Evolutionary conservation across 139 green algal species (phyloP), one percentile per base, ranked within the genome.

Genomic region (Tetradesmus obliquus): DNA sequence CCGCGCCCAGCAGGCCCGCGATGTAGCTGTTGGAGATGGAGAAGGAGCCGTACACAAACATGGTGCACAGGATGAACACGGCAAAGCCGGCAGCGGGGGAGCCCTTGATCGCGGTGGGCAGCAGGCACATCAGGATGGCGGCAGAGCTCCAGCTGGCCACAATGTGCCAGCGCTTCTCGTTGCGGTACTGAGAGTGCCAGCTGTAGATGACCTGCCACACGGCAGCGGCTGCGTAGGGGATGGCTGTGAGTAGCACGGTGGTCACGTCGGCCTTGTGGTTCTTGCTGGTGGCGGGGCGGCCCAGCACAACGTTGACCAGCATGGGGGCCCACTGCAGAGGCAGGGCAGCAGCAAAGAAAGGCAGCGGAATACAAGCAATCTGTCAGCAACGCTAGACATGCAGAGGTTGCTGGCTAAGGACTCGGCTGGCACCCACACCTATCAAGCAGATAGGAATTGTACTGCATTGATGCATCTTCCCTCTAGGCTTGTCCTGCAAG

Each of bases 21-120:
- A 91, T 87, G 76, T 86, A 87, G 3, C 32, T 72, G 51, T 80
- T 54, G 32, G 51, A 62, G 88, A 91, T 87, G 51, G 79, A 88
- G 79, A 91, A 91, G 9, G 88, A 54, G 79, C 88, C 88, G 51
- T 91, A 91, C 57, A 87, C 58, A 62, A 91, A 91, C 88, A 91
- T 91, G n/a, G 88, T 91, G 57, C 79, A 87, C 58, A 91, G 57
- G 57, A 91, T 87, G 57, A 91, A 87, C 13, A 91, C 79, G 12
- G 88, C 88, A 51, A 91, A 88, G 57, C 79, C 88, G 3, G 55
- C 88, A 62, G 88, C 32, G 20, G 79, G 20, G 57, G 12, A 60
- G 32, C 12, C 54, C 58, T 80, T 66, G 69, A 91, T 91, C 58
- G 88, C 88, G n/a, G 88, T 87, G 32, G 88, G 88, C 88, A 91